These are phyloP conservation scores for Blastobotrys peoriensis DNA, from an alignment of 805 yeast species.

Conservation along the genomic window DNA sequence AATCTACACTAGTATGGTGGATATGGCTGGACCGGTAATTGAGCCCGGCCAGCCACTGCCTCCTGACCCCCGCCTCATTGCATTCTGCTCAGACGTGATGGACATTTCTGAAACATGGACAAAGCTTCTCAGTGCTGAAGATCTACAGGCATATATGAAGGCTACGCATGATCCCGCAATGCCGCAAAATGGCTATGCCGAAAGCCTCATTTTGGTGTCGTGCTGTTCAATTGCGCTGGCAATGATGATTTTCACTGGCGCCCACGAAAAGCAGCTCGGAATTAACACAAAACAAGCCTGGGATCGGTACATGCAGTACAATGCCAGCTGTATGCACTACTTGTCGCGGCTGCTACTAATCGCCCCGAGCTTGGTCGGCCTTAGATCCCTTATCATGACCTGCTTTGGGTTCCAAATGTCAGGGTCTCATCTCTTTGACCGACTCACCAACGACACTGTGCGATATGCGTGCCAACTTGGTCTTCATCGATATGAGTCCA, in stretches of 20 bases:
- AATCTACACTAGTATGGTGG: slow-evolving; percentile 2
- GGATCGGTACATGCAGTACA: slow-evolving; percentile 1
- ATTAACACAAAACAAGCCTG: not conserved
- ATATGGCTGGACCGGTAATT: not conserved
- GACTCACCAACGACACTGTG: slow-evolving; percentile 34
- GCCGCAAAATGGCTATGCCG: slow-evolving; percentile 18
- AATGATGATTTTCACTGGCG: slow-evolving; percentile 1
- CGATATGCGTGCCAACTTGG: slow-evolving; percentile 55
- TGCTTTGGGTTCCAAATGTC: slow-evolving; percentile 12
- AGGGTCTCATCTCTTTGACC: slow-evolving; percentile 8
- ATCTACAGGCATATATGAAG: slow-evolving; percentile 8
- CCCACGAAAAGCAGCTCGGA: not conserved
- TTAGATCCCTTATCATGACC: slow-evolving; percentile 10
- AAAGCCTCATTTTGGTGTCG: slow-evolving; percentile 10
- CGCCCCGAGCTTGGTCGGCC: slow-evolving; percentile 5
- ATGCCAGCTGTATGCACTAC: slow-evolving; percentile 10
- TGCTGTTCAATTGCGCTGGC: slow-evolving; percentile 7
- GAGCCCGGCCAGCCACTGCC: slow-evolving; percentile 3
- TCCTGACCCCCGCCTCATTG: slow-evolving; percentile 4
- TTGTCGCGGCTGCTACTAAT: slow-evolving; percentile 7
- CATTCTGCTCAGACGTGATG: not conserved
- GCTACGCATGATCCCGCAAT: slow-evolving; percentile 7
- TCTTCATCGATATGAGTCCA: slow-evolving; percentile 45
- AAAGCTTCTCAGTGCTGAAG: slow-evolving; percentile 5
- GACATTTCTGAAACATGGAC: slow-evolving; percentile 5